Percentiles rank a stretch among this genome's conserved stretches.
These are phyloP conservation scores for Pythium vanterpoolii DNA, from an alignment of 352 stramenopile genomes.

Conservation along the genomic window DNA sequence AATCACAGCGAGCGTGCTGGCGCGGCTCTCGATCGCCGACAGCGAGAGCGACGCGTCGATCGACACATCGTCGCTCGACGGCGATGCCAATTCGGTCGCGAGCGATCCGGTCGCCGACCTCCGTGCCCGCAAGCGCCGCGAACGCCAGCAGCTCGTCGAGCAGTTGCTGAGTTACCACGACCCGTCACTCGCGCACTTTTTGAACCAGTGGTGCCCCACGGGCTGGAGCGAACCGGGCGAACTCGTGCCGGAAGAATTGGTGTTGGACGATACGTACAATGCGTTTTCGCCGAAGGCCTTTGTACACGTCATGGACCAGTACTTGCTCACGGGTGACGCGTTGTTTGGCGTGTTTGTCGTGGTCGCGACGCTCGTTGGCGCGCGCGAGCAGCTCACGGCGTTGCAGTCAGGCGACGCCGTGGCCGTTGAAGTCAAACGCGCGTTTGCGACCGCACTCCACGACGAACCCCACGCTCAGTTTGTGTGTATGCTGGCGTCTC, in stretches of 20 bases:
- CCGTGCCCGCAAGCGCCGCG: constrained; percentile 27
- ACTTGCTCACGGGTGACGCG: constrained; percentile 64
- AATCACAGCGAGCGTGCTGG: constrained; percentile 2
- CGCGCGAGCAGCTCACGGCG: constrained; percentile 35
- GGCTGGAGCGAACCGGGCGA: constrained; percentile 62
- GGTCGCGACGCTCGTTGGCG: constrained; percentile 49
- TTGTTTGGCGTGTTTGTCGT: constrained; percentile 73
- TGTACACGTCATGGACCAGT: constrained; percentile 77
- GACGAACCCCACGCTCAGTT: constrained; percentile 48
- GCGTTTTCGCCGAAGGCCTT: constrained; percentile 54
- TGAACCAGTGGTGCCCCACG: constrained; percentile 70
- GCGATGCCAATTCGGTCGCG: constrained; percentile 24
- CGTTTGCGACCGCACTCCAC: constrained; percentile 33
- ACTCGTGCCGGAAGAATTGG: constrained; percentile 51
- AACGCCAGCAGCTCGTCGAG: constrained; percentile 66
- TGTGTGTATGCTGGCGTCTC: constrained; percentile 56
- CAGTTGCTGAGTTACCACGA: constrained; percentile 77
- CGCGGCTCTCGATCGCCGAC: constrained; percentile 18
- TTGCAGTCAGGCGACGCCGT: constrained; percentile 38
- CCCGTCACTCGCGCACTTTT: constrained; percentile 54
- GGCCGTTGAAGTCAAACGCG: constrained; percentile 32
- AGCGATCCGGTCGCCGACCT: constrained; percentile 33
- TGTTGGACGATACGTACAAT: constrained; percentile 67
- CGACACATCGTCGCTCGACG: constrained; percentile 36
- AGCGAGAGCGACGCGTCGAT: constrained; percentile 16